Evolutionary conservation across 2,329 filamentous ascomycete genomes (phyloP), one percentile per base, ranked within the genome.

Genomic region (Epichloe festucae): DNA sequence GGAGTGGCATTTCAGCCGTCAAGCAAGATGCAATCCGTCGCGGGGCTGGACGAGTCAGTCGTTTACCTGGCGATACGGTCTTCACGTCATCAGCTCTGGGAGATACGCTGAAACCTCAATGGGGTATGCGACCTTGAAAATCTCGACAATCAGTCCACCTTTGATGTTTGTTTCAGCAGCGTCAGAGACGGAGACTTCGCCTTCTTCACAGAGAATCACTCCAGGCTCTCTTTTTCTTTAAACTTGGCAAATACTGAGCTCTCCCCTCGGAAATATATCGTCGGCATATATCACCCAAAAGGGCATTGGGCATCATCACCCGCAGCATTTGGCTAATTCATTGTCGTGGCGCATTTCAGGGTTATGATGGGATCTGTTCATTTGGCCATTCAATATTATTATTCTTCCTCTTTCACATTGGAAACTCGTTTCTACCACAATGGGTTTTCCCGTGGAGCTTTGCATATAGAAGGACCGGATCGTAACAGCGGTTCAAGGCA

Each of bases 21-120:
- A 79, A 89, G 62, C 70, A 81, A 49, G 73, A 81, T 54, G 85
- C 87, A 60, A 82, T 95, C 60, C 86, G 89, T 57, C 78, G 73
- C 52, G 90, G 90, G 57, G 89, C 89, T 45, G 91, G 94, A 62
- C 86, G 90, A 56, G 81, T 96, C 57, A 93, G 87, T 64, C 82
- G 87, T 48, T 77, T 96, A 54, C 89, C 90, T 0, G 83, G 81
- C 53, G 88, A 90, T 58, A 79, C 84, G 43, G 87, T 95, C 53
- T 90, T 89, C 57, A 89, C 87, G 3, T 77, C 76, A 61, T 79
- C 85, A 36, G 80, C 88, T 52, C 67, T 91, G 65, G 68, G 72
- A 52, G 68, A 81, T 57, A 72, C 73, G 58, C 70, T 84, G 55
- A 82, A 82, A 68, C 80, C 79, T 43, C 67, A 70, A 49, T 82